Conservation (phyloP, 768 basidiomycete species). For the Postia placenta region DNA sequence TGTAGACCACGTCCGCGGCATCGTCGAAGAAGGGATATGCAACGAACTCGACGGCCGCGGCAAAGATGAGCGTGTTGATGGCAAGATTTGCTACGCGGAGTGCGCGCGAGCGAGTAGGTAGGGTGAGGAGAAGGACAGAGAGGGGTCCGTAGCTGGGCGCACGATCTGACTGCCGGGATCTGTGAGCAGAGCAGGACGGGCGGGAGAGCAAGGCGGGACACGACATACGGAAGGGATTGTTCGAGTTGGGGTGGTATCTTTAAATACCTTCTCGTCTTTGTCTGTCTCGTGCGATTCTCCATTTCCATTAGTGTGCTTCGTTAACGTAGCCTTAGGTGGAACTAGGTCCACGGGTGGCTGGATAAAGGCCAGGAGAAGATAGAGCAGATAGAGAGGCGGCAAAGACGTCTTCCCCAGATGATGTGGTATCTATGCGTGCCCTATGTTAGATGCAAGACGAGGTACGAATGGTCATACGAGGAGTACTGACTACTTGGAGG, state of each 20-base stretch:
- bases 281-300: too few relatives aligned
- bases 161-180: too few relatives aligned
- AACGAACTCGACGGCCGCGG: constrained; percentile 42
- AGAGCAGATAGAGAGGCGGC: constrained; percentile 22
- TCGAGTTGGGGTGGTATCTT: too few relatives aligned
- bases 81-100: constrained; percentile 21
- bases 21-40: constrained; percentile 49
- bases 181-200: too few relatives aligned
- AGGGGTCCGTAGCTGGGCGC: constrained; percentile 13
- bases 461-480: not conserved
- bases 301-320: too few relatives aligned
- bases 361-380: constrained; percentile 10
- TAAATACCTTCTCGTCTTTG: too few relatives aligned
- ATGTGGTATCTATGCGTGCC: constrained; percentile 32
- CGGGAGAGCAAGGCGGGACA: too few relatives aligned
- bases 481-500: constrained; percentile 43
- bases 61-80: constrained; percentile 35
- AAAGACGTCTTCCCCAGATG: constrained; percentile 27
- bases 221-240: too few relatives aligned
- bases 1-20: constrained; percentile 52
- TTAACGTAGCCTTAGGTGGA: too few relatives aligned
- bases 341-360: constrained; percentile 8
- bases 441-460: not conserved
- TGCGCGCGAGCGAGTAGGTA: constrained; percentile 12
- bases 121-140: constrained; percentile 28